Evolutionary conservation across 345 rosid genomes (phyloP), one percentile per base, ranked within the genome.

Genomic region (Noccaea caerulescens): DNA sequence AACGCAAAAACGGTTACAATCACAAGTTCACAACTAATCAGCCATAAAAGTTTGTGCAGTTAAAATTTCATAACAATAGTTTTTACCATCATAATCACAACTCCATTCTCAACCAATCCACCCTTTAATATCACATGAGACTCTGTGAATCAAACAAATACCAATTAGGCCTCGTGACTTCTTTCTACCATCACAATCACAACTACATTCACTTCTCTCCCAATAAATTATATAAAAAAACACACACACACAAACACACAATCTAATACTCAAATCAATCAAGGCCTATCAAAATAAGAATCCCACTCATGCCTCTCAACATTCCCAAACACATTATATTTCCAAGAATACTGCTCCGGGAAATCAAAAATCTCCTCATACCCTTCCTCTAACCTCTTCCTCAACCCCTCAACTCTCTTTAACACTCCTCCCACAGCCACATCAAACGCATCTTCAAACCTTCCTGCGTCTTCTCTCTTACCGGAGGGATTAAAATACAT

Each of bases 371-470:
- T 58, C 69, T 75, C 67, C 20, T 73, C 60, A 8, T 75, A 71
- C 11, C 88, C 87, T 8, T 76, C 76, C 7, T 37, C 64, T 4
- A 75, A 82, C 65, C 64, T 74, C 47, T 61, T 72, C 79, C 86
- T 79, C 1, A 83, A 45, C 1, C 39, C 75, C 11, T 79, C 76
- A 7, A 88, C 68, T 71, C 95, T 86, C 10, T 81, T 78, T 27
- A 90, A 75, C n/a, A 90, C 88, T 0, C 90, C 96, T n/a, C 85
- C 77, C 0, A 92, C 59, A 0, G 90, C 79, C 0, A 87, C 79
- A 38, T 92, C 96, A 72, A 92, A 90, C 9, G 93, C 95, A 59
- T 92, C 98, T 72, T 85, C 88, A 51, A 79, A 72, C 18, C 78
- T 76, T 63, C 80, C 81, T 64, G 83, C n/a, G 20, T 71, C 77